Base-by-base conservation (phyloP, 768 basidiomycete species). In the Tulasnella sp. region DNA sequence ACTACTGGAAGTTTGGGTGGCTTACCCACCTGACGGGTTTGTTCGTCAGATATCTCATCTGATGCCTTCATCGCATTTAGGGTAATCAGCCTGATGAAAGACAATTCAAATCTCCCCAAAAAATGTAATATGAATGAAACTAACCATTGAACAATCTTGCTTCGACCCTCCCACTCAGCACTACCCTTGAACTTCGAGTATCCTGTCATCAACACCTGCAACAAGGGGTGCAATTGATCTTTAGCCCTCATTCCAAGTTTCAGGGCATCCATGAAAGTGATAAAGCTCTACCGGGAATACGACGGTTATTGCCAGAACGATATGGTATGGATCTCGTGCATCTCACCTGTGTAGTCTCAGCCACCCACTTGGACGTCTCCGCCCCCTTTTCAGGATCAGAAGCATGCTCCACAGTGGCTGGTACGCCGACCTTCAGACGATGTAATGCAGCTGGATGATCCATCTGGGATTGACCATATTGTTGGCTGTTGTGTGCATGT, bases 191-290 rank as follows among this genome's bases (percentile, higher is more conserved):
- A 96, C 42, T 88, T 74, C 4, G 91, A 86, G 62, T 91, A 96
- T 5, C 87, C 82, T 1, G 84, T 86, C 58, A 96, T 89, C n/a
- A 99, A 77, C 58, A 93, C 95, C 57, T 93, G 89, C 37, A 98
- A 64, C 54, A 95, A 78, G 0, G 92, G 91, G 63, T 98, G 92
- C 2, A 99, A 72, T 60, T 95, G 90, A 60, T 98, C 95, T 63
- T 96, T 99, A 3, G 95, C 93, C n/a, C 90, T 77, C 59, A 96
- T 69, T 8, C 83, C 79, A 44, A 98, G 72, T 61, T 91, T 92
- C 24, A 98, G 72, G 1, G 91, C 93, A 59, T 99, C 95, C 88
- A 98, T 95, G 58, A 98, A 92, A 0, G 93, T 98, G 58, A 99
- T 98, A 56, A 98, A 99, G 63, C 81, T 84, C 90, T 96, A 43